phyloP scores from a whole-genome alignment of 192 early-diverging fungal genomes.

The Umbelopsis isabellina region DNA sequence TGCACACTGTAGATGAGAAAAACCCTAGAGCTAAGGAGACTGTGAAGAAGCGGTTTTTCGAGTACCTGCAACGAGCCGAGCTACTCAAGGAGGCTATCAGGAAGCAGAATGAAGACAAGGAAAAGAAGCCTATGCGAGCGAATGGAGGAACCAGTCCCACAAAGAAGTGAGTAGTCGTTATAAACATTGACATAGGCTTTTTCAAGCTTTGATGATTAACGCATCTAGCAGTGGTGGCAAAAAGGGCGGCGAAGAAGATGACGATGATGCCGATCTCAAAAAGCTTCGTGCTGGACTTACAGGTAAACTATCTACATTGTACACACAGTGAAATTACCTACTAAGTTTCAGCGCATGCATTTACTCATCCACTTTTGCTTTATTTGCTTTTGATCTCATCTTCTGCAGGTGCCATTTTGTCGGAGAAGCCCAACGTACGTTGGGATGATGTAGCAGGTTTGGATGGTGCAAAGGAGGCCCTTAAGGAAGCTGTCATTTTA shows the following conservation, averaged over 20 bases:
- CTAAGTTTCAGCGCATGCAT: not conserved
- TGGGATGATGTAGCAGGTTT: constrained; percentile 98
- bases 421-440: constrained; percentile 94
- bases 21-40: constrained; percentile 84
- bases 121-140: constrained; percentile 64
- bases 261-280: constrained; percentile 78
- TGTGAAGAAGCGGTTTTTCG: constrained; percentile 88
- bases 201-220: constrained; percentile 1
- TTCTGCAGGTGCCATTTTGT: constrained; percentile 77
- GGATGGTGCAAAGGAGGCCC: constrained; percentile 92
- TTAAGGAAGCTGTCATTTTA: constrained; percentile 98
- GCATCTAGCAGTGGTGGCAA: constrained; percentile 26
- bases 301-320: constrained; percentile 31
- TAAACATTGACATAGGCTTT: constrained; percentile 27
- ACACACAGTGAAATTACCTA: not conserved
- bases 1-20: constrained; percentile 79
- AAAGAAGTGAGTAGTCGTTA: constrained; percentile 38
- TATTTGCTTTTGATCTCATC: not conserved
- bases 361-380: constrained; percentile 23
- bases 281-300: constrained; percentile 70
- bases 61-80: constrained; percentile 93
- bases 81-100: constrained; percentile 86
- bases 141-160: constrained; percentile 48
- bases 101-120: constrained; percentile 69
- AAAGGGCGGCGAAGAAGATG: constrained; percentile 38